Percentiles rank a stretch among this genome's conserved stretches.
Conservation (phyloP, 805 yeast genomes). For the Ogataea sp. region DNA sequence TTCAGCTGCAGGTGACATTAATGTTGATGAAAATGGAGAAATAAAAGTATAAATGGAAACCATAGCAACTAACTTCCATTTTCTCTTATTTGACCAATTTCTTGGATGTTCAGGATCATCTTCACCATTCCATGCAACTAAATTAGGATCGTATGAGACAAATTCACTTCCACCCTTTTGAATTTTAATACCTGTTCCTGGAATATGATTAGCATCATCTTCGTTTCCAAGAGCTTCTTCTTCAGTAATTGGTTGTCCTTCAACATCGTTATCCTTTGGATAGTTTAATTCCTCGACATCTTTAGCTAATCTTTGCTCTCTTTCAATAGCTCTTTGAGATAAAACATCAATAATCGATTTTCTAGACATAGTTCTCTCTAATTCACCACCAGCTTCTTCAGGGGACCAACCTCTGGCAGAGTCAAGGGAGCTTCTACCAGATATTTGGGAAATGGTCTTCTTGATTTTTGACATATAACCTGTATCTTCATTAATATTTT, state of each 20-base stretch:
- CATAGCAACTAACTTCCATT: conserved; percentile 34
- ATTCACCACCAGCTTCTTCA: conserved; percentile 1
- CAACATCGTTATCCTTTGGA: neutral
- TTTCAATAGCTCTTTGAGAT: conserved; percentile 3
- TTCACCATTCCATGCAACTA: conserved; percentile 60
- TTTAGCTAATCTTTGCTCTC: neutral
- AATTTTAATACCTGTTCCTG: conserved; percentile 3
- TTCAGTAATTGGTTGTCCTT: neutral
- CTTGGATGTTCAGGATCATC: conserved; percentile 58
- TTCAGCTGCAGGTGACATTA: conserved; percentile 52
- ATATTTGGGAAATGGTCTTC: neutral
- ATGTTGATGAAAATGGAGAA: conserved; percentile 56
- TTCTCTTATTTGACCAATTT: conserved; percentile 42
- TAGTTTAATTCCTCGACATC: neutral
- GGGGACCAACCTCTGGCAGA: neutral
- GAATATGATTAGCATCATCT: conserved; percentile 3
- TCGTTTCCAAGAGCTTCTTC: conserved; percentile 1
- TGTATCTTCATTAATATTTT: neutral
- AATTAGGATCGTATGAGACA: conserved; percentile 49
- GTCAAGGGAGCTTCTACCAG: neutral
- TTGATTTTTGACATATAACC: neutral
- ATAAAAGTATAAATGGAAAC: conserved; percentile 49
- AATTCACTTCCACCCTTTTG: conserved; percentile 43
- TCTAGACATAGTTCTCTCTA: conserved; percentile 3
- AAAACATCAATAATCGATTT: conserved; percentile 4